Evolutionary conservation across 768 basidiomycete genomes (phyloP), one percentile per base, ranked within the genome.

Genomic region (Inosperma sp.): DNA sequence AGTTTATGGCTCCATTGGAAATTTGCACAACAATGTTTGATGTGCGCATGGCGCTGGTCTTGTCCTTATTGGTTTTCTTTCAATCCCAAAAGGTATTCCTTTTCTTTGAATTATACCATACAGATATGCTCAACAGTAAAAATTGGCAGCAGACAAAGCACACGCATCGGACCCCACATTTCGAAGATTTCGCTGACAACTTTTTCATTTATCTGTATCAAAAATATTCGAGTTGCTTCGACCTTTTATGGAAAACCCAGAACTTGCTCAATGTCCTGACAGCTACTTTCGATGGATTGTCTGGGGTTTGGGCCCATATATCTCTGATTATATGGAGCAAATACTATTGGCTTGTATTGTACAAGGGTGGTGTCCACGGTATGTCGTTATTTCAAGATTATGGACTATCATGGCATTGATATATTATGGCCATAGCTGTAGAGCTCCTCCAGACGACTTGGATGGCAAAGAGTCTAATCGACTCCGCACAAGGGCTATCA

Each of bases 321-420:
- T 74, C 53, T 68, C 68, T 0, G 67, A 74, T 50, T 73, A 74
- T 45, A 70, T 69, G 0, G 68, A 73, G 50, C 68, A 72, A 50
- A 60, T 57, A 4, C 49, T 65, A 3, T 52, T 71, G 0, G 57
- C 66, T 0, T 60, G 68, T 27, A 55, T 69, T 31, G 62, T 72
- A 0, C 65, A 66, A 44, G 61, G 60, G 1, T 73, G 69, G 70
- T 74, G 72, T 51, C 43, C 67, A 19, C 59, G 54, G 70, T 71
- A 56, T 8, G 57, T 47, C n/a, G 17, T 49, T 31, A 31, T 31
- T 46, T 30, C 55, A 21, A 19, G 31, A 40, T 52, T 30, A n/a
- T 13, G n/a, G n/a, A n/a, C 14, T 6, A 23, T 30, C 21, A 25
- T 2, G n/a, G 21, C 21, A 30, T 37, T 27, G 23, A 36, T 5